Conservation (phyloP, 805 yeast species). For the Metschnikowia chrysomelidarum region DNA sequence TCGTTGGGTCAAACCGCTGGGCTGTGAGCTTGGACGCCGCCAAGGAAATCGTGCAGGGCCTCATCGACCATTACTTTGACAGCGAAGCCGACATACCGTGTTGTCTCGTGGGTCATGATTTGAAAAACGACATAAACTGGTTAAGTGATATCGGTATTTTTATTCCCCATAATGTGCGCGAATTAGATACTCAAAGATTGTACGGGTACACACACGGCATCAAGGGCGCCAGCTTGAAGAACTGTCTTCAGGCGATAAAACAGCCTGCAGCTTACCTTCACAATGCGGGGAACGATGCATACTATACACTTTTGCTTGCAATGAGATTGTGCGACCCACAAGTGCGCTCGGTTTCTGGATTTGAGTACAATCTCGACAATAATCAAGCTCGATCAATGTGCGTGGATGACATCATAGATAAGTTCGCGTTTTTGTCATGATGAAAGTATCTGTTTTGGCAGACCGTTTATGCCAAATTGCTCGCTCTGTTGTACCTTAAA, state of each 20-base stretch:
- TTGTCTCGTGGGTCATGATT: constrained; percentile 21
- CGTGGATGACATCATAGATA: no score
- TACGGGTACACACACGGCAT: constrained; percentile 14
- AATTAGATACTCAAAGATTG: constrained; percentile 22
- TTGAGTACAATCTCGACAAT: no score
- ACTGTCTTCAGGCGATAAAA: constrained; percentile 17
- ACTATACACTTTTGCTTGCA: constrained; percentile 26
- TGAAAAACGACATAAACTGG: constrained; percentile 17
- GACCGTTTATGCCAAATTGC: no score
- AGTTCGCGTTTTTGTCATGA: no score
- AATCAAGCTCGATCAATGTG: no score
- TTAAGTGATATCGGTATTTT: constrained; percentile 9
- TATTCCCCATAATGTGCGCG: constrained; percentile 1
- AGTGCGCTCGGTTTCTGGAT: constrained; percentile 5
- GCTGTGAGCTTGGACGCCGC: constrained; percentile 11
- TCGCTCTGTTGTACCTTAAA: no score
- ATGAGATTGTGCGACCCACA: constrained; percentile 25
- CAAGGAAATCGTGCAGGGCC: constrained; percentile 7
- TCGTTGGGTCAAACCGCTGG: constrained; percentile 19
- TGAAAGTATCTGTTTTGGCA: no score
- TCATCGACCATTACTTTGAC: constrained; percentile 18
- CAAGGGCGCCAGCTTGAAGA: constrained; percentile 24
- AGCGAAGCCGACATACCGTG: constrained; percentile 13
- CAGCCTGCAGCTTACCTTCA: constrained; percentile 26
- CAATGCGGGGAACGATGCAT: constrained; percentile 31